Evolutionary conservation across 345 rosid genomes (phyloP).

Genomic region (Eucalyptus cloeziana): DNA sequence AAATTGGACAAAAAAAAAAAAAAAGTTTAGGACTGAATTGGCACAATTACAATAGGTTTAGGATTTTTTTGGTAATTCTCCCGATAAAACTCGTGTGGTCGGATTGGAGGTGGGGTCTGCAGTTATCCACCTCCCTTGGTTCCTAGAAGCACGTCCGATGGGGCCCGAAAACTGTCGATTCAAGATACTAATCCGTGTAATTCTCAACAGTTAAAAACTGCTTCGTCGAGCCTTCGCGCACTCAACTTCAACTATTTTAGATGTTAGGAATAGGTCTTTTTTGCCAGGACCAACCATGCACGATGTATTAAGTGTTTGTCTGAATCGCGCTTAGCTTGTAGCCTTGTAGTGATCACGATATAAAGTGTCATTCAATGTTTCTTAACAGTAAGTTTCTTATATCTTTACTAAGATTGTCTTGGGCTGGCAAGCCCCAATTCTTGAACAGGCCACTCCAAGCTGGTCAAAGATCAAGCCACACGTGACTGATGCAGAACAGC

Average conservation of each 20-base stretch:
- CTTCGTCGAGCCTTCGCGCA: background rate
- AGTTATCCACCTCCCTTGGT: background rate
- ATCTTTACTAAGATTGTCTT: background rate
- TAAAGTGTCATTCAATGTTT: background rate
- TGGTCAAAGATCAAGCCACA: background rate
- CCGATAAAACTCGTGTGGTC: background rate
- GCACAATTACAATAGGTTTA: too few species aligned
- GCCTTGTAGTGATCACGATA: background rate
- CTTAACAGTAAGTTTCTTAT: background rate
- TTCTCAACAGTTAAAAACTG: background rate
- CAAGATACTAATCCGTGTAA: background rate
- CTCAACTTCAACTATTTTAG: background rate
- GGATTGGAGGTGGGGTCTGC: background rate
- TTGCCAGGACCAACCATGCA: background rate
- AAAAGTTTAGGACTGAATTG: too few species aligned
- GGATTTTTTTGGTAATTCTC: too few species aligned
- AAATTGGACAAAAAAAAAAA: too few species aligned
- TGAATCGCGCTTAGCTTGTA: background rate
- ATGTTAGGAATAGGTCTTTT: background rate
- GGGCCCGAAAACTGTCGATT: background rate
- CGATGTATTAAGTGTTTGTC: background rate
- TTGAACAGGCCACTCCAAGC: too few species aligned
- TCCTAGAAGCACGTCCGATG: background rate
- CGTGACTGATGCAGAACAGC: background rate
- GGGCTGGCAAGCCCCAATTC: background rate